A percentile compares a stretch with the other conserved stretches of the same genome.
Evolutionary conservation across 1,284 basidiomycete species (phyloP).

Genomic region (Stygiomarasmius scandens): DNA sequence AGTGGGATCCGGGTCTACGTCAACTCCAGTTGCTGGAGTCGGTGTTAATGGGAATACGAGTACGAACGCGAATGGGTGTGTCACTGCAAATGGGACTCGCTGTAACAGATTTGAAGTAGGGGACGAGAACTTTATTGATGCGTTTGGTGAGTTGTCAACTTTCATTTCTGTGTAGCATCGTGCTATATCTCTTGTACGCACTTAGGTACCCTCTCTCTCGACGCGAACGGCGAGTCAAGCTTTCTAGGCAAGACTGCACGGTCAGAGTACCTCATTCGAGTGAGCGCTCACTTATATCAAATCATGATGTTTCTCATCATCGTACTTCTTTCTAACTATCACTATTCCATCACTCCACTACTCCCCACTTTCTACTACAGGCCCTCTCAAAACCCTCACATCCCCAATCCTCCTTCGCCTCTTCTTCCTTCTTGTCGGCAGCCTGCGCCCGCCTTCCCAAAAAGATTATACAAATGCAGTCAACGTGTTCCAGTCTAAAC

Average conservation of each 20-base stretch:
- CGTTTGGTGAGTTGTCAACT: conserved; percentile 47
- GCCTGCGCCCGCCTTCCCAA: conserved; percentile 34
- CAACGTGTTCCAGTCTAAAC: conserved; percentile 3
- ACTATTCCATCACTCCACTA: too few species aligned
- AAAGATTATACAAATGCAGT: conserved; percentile 5
- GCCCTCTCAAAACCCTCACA: conserved; percentile 24
- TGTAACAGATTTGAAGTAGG: conserved; percentile 23
- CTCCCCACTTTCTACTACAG: too few species aligned
- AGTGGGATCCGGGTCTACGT: too few species aligned
- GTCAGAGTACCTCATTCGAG: conserved; percentile 41
- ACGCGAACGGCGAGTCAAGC: conserved; percentile 51
- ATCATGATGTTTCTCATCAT: too few species aligned
- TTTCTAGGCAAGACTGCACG: conserved; percentile 67
- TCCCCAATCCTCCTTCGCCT: too few species aligned
- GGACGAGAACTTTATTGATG: conserved; percentile 53
- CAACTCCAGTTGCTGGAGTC: too few species aligned
- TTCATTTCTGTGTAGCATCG: not conserved
- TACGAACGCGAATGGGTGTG: too few species aligned
- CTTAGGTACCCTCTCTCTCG: conserved; percentile 63
- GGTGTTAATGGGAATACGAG: too few species aligned
- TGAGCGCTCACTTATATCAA: too few species aligned
- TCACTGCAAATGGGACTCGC: not conserved
- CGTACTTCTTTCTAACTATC: too few species aligned
- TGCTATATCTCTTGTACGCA: not conserved
- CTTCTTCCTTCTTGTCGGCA: conserved; percentile 15